Evolutionary conservation across 2,329 filamentous ascomycete genomes (phyloP), one percentile per base, ranked within the genome.

Genomic region (Fusarium devonianum): DNA sequence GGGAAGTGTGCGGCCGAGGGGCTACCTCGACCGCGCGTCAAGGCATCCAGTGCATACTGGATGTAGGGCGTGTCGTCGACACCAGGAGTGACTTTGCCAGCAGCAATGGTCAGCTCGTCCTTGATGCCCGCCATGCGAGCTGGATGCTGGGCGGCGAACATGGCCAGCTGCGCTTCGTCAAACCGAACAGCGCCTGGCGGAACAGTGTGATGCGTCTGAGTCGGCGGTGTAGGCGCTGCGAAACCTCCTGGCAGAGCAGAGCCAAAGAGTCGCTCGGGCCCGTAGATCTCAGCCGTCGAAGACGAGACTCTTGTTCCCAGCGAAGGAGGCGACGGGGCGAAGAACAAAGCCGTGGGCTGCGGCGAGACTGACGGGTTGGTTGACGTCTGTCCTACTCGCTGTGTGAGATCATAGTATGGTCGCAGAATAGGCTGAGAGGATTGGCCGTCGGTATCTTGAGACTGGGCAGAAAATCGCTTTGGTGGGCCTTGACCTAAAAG

Each of bases 21-120:
- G 5, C 85, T 78, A 52, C 89, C 85, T 48, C 86, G 86, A 64
- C 89, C 84, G 36, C 88, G 80, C 5, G 91, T 95, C 61, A 97
- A 76, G 56, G 93, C 90, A 57, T 96, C 89, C 56, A 97, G 84
- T 29, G 93, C 92, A 69, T 94, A 95, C 57, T 88, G 88, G 56
- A 97, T 90, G 70, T 92, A 96, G 1, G 91, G 92, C 7, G 86
- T 88, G 66, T 96, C 89, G 65, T 96, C 92, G 28, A 91, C 77
- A 8, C 87, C 90, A 0, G 92, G 92, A 0, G 90, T 93, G 45
- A 85, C 77, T 29, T 77, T 77, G 49, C 77, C 74, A 26, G 72
- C 79, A 13, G 78, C 75, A 42, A 79, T 71, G 37, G 77, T 73
- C 25, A 83, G 67, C 32, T 80, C 77, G 43, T 84, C 80, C 42